Conservation (phyloP, 768 basidiomycete genomes). For the Hericium coralloides region DNA sequence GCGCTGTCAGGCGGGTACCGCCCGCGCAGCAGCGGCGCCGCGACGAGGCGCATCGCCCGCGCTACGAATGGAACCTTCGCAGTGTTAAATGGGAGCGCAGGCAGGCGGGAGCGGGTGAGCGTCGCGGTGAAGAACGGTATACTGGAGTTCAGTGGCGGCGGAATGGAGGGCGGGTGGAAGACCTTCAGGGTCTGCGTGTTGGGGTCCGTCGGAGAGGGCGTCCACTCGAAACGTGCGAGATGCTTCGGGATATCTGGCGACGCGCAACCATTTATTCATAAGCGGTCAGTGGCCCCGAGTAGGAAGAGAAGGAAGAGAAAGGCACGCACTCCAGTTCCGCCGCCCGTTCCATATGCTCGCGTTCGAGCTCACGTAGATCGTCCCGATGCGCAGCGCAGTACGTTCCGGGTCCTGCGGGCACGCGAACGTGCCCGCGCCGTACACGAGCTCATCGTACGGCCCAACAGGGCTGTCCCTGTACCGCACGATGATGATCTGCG, state of each 20-base stretch:
- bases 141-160: neutral
- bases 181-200: neutral
- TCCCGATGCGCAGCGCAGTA: constrained; percentile 1
- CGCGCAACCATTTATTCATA: neutral
- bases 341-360: constrained; percentile 8
- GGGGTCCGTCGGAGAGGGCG: neutral
- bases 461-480: constrained; percentile 9
- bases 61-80: neutral
- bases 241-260: constrained; percentile 9
- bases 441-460: constrained; percentile 11
- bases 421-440: neutral
- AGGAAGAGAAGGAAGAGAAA: too few relatives aligned
- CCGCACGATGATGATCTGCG: neutral
- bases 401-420: constrained; percentile 1
- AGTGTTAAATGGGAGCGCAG: constrained; percentile 1
- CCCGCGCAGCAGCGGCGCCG: neutral
- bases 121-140: constrained; percentile 8
- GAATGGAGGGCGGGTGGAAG: neutral
- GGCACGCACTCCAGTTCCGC: constrained; percentile 6
- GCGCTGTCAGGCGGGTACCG: neutral
- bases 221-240: constrained; percentile 7
- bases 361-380: constrained; percentile 6
- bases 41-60: neutral
- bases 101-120: constrained; percentile 7
- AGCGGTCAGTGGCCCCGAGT: neutral